phyloP scores from a whole-genome alignment of 2,329 filamentous ascomycete species.

The Emmonsiellopsis sp. region DNA sequence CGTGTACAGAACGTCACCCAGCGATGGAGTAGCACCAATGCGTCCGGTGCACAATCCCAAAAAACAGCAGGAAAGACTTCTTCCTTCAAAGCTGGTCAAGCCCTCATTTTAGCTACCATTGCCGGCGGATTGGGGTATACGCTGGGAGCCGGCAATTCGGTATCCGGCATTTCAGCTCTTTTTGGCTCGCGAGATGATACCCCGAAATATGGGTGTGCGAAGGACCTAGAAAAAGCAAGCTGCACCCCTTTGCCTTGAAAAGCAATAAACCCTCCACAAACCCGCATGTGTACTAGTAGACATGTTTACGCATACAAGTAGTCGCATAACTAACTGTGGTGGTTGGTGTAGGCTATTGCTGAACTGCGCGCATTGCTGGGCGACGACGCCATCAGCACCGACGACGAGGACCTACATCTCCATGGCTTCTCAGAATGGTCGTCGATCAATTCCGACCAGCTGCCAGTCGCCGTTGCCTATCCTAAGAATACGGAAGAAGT shows the following conservation, averaged over 20 bases:
- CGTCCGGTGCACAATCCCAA: neutral
- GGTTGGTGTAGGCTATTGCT: slow-evolving; percentile 40
- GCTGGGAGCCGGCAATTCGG: slow-evolving; percentile 37
- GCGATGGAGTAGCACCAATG: slow-evolving; percentile 9
- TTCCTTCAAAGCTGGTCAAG: slow-evolving; percentile 5
- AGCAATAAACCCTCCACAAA: neutral
- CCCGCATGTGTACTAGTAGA: neutral
- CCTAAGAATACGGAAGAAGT: slow-evolving; percentile 57
- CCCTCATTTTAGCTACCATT: slow-evolving; percentile 38
- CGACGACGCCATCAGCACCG: slow-evolving; percentile 52
- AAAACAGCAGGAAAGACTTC: neutral
- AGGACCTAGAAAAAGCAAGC: slow-evolving; percentile 31
- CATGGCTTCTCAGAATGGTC: slow-evolving; percentile 66
- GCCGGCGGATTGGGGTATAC: slow-evolving; percentile 44
- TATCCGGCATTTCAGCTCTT: slow-evolving; percentile 18
- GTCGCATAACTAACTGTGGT: neutral
- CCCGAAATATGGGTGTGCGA: slow-evolving; percentile 28
- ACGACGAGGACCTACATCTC: slow-evolving; percentile 52
- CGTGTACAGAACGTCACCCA: neutral
- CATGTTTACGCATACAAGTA: neutral
- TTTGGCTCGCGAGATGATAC: slow-evolving; percentile 12
- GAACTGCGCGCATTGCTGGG: slow-evolving; percentile 47
- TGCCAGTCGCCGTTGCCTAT: slow-evolving; percentile 57
- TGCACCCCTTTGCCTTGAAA: neutral
- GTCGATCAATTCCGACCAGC: slow-evolving; percentile 52